These are phyloP conservation scores for Diospyros kaki DNA, from an alignment of 148 eudicot genomes.

Conservation along the genomic window DNA sequence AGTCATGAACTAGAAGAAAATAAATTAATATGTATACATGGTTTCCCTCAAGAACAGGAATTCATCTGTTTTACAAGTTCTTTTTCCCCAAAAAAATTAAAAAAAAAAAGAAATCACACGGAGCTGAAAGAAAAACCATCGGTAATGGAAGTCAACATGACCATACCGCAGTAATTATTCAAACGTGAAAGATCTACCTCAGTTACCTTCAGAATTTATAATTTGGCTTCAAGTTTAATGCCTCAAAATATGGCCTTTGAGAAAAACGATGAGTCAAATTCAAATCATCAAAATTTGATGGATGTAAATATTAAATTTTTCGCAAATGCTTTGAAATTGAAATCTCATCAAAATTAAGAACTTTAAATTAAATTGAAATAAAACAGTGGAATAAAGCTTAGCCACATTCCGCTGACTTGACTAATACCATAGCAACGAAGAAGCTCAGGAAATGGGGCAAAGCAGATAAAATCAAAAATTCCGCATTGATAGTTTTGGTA, in stretches of 20 bases:
- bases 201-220: too few species aligned
- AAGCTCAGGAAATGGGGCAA: background rate
- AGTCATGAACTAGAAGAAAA: background rate
- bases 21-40: too few species aligned
- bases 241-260: background rate
- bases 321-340: background rate
- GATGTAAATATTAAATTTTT: background rate
- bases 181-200: too few species aligned
- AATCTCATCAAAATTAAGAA: background rate
- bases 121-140: too few species aligned
- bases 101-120: too few species aligned
- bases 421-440: background rate
- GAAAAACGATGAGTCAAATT: background rate
- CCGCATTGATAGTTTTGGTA: background rate
- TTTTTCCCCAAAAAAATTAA: too few species aligned
- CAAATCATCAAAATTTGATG: background rate
- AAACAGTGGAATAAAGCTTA: background rate
- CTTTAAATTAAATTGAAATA: background rate
- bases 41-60: too few species aligned
- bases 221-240: background rate
- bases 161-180: too few species aligned
- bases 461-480: background rate
- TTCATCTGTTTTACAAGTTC: too few species aligned
- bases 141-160: too few species aligned
- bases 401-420: background rate